A percentile compares a stretch with the other conserved stretches of the same genome.
Evolutionary conservation across 2,329 filamentous ascomycete genomes (phyloP).

Genomic region (Drechslerella coelobrocha): DNA sequence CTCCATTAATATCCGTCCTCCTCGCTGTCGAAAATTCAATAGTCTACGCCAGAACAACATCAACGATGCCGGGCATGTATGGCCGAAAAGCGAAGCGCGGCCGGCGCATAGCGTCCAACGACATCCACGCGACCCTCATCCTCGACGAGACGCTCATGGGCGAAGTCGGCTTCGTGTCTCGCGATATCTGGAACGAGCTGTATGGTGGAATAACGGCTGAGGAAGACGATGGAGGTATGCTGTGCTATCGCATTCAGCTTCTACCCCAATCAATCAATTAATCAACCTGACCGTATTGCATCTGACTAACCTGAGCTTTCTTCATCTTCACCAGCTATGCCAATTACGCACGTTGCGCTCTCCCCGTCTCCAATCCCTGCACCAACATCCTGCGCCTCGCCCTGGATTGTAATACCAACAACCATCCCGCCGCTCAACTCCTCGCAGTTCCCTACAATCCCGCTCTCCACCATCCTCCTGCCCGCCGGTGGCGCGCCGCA

Average conservation of each 20-base stretch:
- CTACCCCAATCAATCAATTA: slow-evolving; percentile 55
- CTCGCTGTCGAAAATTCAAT: background rate
- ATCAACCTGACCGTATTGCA: background rate
- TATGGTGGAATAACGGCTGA: slow-evolving; percentile 68
- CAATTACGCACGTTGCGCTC: slow-evolving; percentile 60
- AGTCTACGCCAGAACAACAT: slow-evolving; percentile 60
- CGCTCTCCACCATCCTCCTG: slow-evolving; percentile 81
- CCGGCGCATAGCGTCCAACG: slow-evolving; percentile 67
- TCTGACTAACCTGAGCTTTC: slow-evolving; percentile 54
- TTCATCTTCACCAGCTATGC: slow-evolving; percentile 57
- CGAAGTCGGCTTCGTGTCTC: slow-evolving; percentile 83
- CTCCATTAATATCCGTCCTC: background rate
- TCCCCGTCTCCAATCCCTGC: slow-evolving; percentile 58
- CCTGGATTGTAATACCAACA: slow-evolving; percentile 87
- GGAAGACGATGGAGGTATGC: slow-evolving; percentile 60
- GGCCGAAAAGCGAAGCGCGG: slow-evolving; percentile 40
- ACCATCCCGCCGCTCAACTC: slow-evolving; percentile 61
- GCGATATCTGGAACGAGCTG: slow-evolving; percentile 82
- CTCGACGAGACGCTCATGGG: slow-evolving; percentile 85
- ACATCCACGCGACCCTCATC: slow-evolving; percentile 70
- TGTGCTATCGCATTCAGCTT: no score
- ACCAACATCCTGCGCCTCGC: slow-evolving; percentile 65
- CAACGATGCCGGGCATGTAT: slow-evolving; percentile 61
- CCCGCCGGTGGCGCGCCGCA: slow-evolving; percentile 67
- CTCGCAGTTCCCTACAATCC: slow-evolving; percentile 67